Evolutionary conservation across 345 rosid genomes (phyloP), one percentile per base, ranked within the genome.

Genomic region (Triadica sebifera): DNA sequence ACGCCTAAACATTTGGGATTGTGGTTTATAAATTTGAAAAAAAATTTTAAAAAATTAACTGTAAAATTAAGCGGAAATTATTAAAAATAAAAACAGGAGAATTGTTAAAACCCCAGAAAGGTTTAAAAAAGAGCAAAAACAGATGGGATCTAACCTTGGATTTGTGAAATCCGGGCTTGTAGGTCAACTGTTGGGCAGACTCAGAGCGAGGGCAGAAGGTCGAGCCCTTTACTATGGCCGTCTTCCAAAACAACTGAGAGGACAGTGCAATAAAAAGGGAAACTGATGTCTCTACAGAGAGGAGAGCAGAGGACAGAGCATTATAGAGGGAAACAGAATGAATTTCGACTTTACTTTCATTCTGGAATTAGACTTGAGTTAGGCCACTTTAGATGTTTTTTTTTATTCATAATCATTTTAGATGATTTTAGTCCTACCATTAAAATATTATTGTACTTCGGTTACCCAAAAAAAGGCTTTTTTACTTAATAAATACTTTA

Each of bases 91-190:
- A 43, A 43, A 43, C 45, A 53, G 12, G 37, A 52, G 20, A 12
- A 37, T 50, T 52, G 6, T 41, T 8, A 4, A 68, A 68, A 60
- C 67, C 56, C 41, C n/a, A 22, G 46, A 67, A 58, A 55, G 24
- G 11, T 29, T 12, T 15, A 10, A 49, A 8, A 34, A 29, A 34
- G 49, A 13, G 22, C 24, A 51, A 37, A 22, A 43, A 43, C n/a
- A 11, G 34, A 50, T 0, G 58, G 78, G 81, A 86, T 81, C 87
- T 81, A 55, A 86, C 87, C 89, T 81, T 46, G 41, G 61, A 77
- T 55, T 59, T 8, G 74, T 12, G 74, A 67, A 81, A 81, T 83
- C 64, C 41, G 16, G 46, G 41, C 61, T 50, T 20, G 65, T 4
- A 3, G 82, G 85, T 84, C 84, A 80, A 81, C 83, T 66, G 56